Percentiles rank a stretch among this genome's conserved stretches.
Evolutionary conservation across 2,329 filamentous ascomycete species (phyloP).

Genomic region (Xylaria sp.): DNA sequence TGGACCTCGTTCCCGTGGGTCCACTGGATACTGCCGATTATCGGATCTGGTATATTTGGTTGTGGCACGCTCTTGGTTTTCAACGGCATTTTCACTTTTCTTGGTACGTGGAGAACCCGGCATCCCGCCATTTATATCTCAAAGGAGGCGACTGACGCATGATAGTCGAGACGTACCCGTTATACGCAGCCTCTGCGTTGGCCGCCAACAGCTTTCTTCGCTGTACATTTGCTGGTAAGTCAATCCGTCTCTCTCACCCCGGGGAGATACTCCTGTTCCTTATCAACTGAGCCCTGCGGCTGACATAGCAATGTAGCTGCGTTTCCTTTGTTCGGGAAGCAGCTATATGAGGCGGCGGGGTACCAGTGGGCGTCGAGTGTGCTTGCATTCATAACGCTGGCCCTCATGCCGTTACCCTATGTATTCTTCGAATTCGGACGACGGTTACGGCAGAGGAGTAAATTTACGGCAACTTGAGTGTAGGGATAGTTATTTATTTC

Average conservation of each 20-base stretch:
- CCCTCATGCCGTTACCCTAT: conserved; percentile 73
- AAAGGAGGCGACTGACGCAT: conserved; percentile 27
- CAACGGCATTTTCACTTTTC: conserved; percentile 87
- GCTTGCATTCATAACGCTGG: conserved; percentile 69
- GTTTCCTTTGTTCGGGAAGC: conserved; percentile 79
- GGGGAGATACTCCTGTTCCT: neutral
- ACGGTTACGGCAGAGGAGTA: conserved; percentile 63
- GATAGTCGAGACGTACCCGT: conserved; percentile 78
- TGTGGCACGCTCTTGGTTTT: conserved; percentile 80
- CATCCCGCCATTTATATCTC: neutral
- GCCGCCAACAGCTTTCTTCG: conserved; percentile 86
- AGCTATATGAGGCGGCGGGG: conserved; percentile 77
- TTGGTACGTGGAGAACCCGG: conserved; percentile 63
- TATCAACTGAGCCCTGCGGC: conserved; percentile 19
- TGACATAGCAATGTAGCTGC: conserved; percentile 61
- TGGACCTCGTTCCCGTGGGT: conserved; percentile 83
- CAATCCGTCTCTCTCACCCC: conserved; percentile 32
- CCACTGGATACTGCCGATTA: conserved; percentile 80
- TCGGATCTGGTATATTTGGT: conserved; percentile 78
- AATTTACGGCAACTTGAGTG: conserved; percentile 25
- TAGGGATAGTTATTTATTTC: neutral
- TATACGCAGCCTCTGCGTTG: conserved; percentile 80
- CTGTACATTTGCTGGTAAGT: conserved; percentile 76
- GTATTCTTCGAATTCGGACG: conserved; percentile 72
- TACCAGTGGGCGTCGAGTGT: conserved; percentile 75